A percentile compares a stretch with the other conserved stretches of the same genome.
Conservation (phyloP, 257 asterid genomes). For the Jacaranda mimosifolia region DNA sequence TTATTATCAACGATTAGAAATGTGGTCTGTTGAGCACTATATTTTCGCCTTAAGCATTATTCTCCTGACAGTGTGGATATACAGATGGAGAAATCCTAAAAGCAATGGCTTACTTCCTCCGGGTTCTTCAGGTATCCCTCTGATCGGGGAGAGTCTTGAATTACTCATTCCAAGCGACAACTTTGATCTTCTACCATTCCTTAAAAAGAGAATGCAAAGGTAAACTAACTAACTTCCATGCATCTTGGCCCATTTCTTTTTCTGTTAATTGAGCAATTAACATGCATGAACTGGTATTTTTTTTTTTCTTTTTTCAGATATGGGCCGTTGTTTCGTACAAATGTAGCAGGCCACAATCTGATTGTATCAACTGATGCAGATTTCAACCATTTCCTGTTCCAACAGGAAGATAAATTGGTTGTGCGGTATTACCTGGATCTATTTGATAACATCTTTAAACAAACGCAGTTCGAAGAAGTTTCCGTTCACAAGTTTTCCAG, state of each 20-base stretch:
- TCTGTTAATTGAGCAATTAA: neutral
- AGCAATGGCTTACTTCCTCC: conserved; percentile 41
- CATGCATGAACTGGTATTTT: neutral
- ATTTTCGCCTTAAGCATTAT: neutral
- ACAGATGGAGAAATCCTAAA: conserved; percentile 34
- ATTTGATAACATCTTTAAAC: conserved; percentile 6
- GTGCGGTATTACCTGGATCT: conserved; percentile 32
- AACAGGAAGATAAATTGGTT: conserved; percentile 43
- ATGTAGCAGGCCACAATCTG: conserved; percentile 29
- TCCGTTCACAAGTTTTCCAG: conserved; percentile 31
- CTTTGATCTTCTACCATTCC: conserved; percentile 38
- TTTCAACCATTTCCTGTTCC: conserved; percentile 39
- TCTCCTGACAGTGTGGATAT: conserved; percentile 6
- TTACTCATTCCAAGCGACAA: conserved; percentile 32
- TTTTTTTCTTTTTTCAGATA: conserved; percentile 27
- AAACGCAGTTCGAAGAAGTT: neutral
- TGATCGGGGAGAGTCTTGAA: conserved; percentile 41
- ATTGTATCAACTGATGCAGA: conserved; percentile 41
- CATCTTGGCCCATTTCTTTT: neutral
- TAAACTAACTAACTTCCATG: neutral
- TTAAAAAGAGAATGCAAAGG: conserved; percentile 40
- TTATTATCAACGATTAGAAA: neutral
- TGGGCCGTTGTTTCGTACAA: conserved; percentile 44
- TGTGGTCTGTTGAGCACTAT: conserved; percentile 8
- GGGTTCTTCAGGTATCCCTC: conserved; percentile 46